A percentile compares a stretch with the other conserved stretches of the same genome.
These are phyloP conservation scores for Trichocomaceae sp. DNA, from an alignment of 2,329 filamentous ascomycete genomes.

Conservation along the genomic window DNA sequence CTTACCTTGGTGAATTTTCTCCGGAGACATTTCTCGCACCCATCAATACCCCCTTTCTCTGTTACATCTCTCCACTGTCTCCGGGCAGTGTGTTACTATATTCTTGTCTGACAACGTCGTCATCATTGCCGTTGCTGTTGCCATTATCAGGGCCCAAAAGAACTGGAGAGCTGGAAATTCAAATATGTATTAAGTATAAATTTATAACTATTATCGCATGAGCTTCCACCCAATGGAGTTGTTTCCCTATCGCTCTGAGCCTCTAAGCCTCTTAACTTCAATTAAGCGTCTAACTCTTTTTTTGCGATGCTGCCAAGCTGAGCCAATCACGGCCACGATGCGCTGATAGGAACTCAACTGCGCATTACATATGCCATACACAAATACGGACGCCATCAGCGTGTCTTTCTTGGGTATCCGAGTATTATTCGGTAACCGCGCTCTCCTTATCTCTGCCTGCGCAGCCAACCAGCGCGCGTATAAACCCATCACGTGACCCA, in stretches of 20 bases:
- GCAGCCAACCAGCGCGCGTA: background rate
- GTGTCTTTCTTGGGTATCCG: background rate
- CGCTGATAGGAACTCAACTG: background rate
- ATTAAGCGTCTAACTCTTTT: background rate
- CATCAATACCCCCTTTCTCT: slow-evolving; percentile 2
- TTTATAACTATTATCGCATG: background rate
- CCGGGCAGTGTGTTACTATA: background rate
- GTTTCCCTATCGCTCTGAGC: background rate
- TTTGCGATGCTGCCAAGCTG: no score
- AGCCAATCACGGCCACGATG: background rate
- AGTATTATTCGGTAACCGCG: background rate
- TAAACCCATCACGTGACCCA: slow-evolving; percentile 4
- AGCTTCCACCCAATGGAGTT: background rate
- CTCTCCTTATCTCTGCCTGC: background rate
- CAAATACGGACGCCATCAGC: background rate
- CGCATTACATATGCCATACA: background rate
- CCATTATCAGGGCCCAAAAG: no score
- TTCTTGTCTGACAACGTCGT: no score
- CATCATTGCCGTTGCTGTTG: no score
- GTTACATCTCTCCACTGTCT: background rate
- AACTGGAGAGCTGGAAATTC: no score
- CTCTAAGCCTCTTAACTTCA: no score
- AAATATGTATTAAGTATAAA: no score
- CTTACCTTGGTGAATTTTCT: background rate
- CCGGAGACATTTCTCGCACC: background rate